A percentile compares a stretch with the other conserved stretches of the same genome.
These are phyloP conservation scores for Arabidopsis suecica DNA, from an alignment of 345 rosid species.

Conservation along the genomic window DNA sequence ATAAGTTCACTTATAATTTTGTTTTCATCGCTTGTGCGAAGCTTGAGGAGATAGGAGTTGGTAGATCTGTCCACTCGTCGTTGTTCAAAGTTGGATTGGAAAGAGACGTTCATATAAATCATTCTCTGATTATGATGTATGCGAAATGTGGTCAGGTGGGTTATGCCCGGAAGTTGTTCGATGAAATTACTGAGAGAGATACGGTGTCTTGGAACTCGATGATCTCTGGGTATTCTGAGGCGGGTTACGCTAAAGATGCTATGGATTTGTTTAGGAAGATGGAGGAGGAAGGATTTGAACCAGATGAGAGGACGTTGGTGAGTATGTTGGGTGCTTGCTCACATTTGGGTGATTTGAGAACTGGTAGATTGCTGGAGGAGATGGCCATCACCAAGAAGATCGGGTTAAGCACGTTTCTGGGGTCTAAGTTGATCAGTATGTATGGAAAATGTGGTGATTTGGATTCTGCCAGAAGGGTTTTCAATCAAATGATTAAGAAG, in stretches of 20 bases:
- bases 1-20: slow-evolving; percentile 81
- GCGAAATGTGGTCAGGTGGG: slow-evolving; percentile 48
- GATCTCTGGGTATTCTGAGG: slow-evolving; percentile 81
- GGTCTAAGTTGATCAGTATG: slow-evolving; percentile 78
- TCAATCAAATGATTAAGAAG: slow-evolving; percentile 62
- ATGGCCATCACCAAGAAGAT: slow-evolving; percentile 53
- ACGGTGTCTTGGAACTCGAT: slow-evolving; percentile 90
- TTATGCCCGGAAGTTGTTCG: slow-evolving; percentile 70
- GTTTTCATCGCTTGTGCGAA: slow-evolving; percentile 70
- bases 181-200: slow-evolving; percentile 65
- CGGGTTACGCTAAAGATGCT: slow-evolving; percentile 66
- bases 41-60: slow-evolving; percentile 49
- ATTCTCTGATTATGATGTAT: slow-evolving; percentile 76
- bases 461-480: slow-evolving; percentile 67
- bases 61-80: slow-evolving; percentile 60
- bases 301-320: slow-evolving; percentile 81
- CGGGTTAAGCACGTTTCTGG: slow-evolving; percentile 57
- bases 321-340: slow-evolving; percentile 78
- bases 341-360: slow-evolving; percentile 66
- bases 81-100: slow-evolving; percentile 66
- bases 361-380: slow-evolving; percentile 72
- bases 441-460: slow-evolving; percentile 85
- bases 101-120: slow-evolving; percentile 58
- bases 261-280: slow-evolving; percentile 65
- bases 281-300: slow-evolving; percentile 66